phyloP scores from a whole-genome alignment of 1,139 yeast genomes.

The Nakaseomyces sp. region DNA sequence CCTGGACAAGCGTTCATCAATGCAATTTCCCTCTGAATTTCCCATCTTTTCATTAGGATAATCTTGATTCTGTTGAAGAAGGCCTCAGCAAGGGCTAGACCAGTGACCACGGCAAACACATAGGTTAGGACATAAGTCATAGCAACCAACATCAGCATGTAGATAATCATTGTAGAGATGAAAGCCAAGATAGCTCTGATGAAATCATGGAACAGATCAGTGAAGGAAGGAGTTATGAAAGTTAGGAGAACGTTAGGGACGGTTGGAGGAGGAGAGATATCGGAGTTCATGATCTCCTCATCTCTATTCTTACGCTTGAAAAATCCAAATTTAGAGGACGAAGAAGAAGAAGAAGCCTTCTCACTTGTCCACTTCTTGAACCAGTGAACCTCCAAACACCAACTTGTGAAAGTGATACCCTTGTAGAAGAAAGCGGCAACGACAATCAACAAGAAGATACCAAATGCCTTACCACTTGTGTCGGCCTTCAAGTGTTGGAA shows the following conservation, averaged over 20 bases:
- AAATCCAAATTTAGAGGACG: constrained; percentile 11
- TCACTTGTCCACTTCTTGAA: constrained; percentile 36
- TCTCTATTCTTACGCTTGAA: constrained; percentile 12
- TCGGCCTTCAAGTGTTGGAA: constrained; percentile 47
- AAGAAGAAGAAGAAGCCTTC: background rate
- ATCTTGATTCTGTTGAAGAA: constrained; percentile 46
- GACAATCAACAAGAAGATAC: constrained; percentile 55
- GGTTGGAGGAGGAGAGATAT: constrained; percentile 16
- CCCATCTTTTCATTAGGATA: constrained; percentile 28
- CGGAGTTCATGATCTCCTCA: constrained; percentile 11
- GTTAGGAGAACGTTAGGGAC: constrained; percentile 31
- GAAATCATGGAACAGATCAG: constrained; percentile 41
- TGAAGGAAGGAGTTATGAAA: constrained; percentile 36
- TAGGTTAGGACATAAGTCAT: constrained; percentile 61
- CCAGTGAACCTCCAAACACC: constrained; percentile 58
- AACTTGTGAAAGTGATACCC: constrained; percentile 48
- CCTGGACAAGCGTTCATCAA: constrained; percentile 25
- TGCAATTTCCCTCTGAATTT: constrained; percentile 25
- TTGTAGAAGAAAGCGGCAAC: constrained; percentile 49
- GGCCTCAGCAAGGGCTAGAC: constrained; percentile 61
- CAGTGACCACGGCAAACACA: constrained; percentile 63
- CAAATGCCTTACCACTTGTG: constrained; percentile 56
- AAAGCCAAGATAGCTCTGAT: constrained; percentile 49
- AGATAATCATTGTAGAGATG: constrained; percentile 55
- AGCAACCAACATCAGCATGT: constrained; percentile 67